Base-by-base conservation (phyloP, 305 asterid species). In the Rubia tinctorum region DNA sequence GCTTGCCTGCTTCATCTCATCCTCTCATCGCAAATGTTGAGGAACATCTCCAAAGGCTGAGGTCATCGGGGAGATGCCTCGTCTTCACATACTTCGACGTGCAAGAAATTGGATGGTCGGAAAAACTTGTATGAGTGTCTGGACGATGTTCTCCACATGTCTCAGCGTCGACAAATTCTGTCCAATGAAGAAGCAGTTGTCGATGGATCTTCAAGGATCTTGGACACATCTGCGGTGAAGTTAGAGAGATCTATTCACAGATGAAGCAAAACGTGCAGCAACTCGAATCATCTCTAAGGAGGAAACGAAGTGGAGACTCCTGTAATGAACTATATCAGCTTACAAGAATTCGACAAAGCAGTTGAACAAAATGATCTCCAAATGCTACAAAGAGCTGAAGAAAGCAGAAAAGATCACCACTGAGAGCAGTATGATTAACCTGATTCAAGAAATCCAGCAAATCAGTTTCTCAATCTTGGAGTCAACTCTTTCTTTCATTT, bases 1-100 rank as follows among this genome's bases (percentile, higher is more conserved):
- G 80, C n/a, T 71, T 76, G n/a, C 90, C 87, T 17, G 74, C 87
- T 15, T 78, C 77, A 20, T 82, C 80, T 71, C 84, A 76, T 45
- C 82, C 88, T 6, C 62, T 76, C 39, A 8, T 68, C 44, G 42
- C 27, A 13, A 59, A 47, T 22, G 51, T 73, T 17, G 80, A 69
- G 64, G 71, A 79, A 40, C 84, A 75, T 6, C 59, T 81, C 53
- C 74, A 51, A 66, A 75, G 80, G 62, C 60, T 83, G 51, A 83
- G 76, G 61, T 68, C 80, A 61, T 82, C 79, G n/a, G 12, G 66
- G 68, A 72, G 56, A 59, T 17, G 66, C 81, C 56, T 65, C 81
- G 9, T 72, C 83, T n/a, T 53, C 78, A 27, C 76, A 71, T 65
- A 27, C 75, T 66, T 74, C 73, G 27, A 37, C 72, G 18, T 74